These are phyloP conservation scores for Dillenia suffruticosa DNA, from an alignment of 164 flowering plant species.

Conservation along the genomic window DNA sequence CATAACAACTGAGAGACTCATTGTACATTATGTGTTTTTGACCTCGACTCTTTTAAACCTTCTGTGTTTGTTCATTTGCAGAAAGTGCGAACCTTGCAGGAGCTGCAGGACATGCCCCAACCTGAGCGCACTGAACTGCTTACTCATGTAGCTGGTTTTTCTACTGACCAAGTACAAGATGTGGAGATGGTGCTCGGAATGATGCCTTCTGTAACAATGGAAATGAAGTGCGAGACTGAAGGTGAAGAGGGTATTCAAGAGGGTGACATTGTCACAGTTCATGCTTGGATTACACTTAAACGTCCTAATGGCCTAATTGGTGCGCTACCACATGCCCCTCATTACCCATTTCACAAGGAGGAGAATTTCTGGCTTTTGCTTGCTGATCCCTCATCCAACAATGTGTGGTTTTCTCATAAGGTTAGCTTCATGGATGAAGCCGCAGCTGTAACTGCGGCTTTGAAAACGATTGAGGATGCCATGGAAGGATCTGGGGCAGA, in stretches of 20 bases:
- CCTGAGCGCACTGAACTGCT: conserved; percentile 74
- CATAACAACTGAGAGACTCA: no score
- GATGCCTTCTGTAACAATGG: conserved; percentile 71
- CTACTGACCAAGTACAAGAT: conserved; percentile 59
- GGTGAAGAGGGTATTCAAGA: conserved; percentile 98
- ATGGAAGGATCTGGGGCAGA: conserved; percentile 75
- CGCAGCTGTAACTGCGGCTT: conserved; percentile 69
- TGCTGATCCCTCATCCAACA: conserved; percentile 68
- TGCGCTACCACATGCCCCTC: conserved; percentile 88
- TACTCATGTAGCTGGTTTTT: conserved; percentile 65
- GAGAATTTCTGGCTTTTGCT: conserved; percentile 85
- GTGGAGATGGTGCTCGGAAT: conserved; percentile 79
- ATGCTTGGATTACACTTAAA: conserved; percentile 78
- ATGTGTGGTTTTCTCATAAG: conserved; percentile 84
- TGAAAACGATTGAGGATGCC: conserved; percentile 66
- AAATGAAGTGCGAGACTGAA: conserved; percentile 80
- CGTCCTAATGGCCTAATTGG: conserved; percentile 70
- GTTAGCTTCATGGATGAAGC: conserved; percentile 83
- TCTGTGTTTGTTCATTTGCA: conserved; percentile 22
- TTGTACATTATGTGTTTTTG: no score
- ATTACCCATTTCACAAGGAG: conserved; percentile 89
- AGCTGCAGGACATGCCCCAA: conserved; percentile 56
- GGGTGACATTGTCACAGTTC: conserved; percentile 86
- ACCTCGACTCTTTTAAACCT: no score
- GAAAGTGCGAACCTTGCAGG: conserved; percentile 84